Percentiles rank a stretch among this genome's conserved stretches.
These are phyloP conservation scores for Lanmaoa pseudosensibilis DNA, from an alignment of 768 basidiomycete species.

Conservation along the genomic window DNA sequence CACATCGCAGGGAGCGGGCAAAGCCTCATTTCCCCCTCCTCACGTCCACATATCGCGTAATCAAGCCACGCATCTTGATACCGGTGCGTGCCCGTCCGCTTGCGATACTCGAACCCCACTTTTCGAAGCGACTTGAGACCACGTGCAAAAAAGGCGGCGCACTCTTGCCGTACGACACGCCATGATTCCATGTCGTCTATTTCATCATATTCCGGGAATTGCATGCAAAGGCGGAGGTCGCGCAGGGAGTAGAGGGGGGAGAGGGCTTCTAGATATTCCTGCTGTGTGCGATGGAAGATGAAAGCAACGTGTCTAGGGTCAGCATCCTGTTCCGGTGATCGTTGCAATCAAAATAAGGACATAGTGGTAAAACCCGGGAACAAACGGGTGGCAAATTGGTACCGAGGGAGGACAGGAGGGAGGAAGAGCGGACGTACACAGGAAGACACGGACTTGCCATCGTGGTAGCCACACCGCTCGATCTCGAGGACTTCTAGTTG, in stretches of 20 bases:
- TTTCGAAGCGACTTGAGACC: constrained; percentile 33
- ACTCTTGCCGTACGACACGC: constrained; percentile 30
- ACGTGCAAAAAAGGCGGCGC: constrained; percentile 30
- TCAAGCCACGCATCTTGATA: constrained; percentile 40
- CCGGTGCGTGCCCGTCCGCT: constrained; percentile 36
- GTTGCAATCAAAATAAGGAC: constrained; percentile 22
- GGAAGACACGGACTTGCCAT: constrained; percentile 37
- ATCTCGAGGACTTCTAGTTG: constrained; percentile 35
- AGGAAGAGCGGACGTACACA: constrained; percentile 32
- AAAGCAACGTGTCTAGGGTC: constrained; percentile 32
- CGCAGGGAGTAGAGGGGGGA: constrained; percentile 28
- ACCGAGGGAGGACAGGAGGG: constrained; percentile 10
- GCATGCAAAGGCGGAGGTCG: constrained; percentile 36
- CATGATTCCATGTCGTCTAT: constrained; percentile 34
- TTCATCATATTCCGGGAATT: constrained; percentile 37
- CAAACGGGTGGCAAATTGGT: constrained; percentile 9
- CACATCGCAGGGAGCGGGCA: constrained; percentile 29
- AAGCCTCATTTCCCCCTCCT: constrained; percentile 22
- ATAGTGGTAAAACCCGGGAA: constrained; percentile 13
- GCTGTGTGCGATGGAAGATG: constrained; percentile 29
- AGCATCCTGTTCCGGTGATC: constrained; percentile 28
- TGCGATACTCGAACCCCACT: constrained; percentile 39
- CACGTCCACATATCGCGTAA: constrained; percentile 27
- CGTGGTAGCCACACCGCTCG: constrained; percentile 38
- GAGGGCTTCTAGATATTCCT: constrained; percentile 37